These are phyloP conservation scores for Beauveria sp. DNA, from an alignment of 2,329 filamentous ascomycete genomes.

Conservation along the genomic window DNA sequence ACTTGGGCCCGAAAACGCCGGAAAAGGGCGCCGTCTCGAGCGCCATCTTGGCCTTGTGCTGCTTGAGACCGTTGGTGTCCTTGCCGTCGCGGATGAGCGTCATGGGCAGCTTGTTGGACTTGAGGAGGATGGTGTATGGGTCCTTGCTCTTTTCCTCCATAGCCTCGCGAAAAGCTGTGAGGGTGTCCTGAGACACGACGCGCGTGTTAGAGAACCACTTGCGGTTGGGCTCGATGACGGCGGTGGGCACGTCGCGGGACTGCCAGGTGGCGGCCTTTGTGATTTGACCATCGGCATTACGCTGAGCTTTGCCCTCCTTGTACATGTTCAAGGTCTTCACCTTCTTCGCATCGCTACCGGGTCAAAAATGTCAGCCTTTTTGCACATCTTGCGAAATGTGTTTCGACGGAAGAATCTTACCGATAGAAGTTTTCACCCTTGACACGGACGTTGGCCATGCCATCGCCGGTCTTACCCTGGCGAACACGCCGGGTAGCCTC, in stretches of 20 bases:
- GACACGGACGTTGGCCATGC: slow-evolving; percentile 81
- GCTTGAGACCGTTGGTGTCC: slow-evolving; percentile 74
- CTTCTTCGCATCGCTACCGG: slow-evolving; percentile 62
- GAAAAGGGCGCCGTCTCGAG: slow-evolving; percentile 80
- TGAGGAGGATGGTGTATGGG: slow-evolving; percentile 89
- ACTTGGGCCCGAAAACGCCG: slow-evolving; percentile 88
- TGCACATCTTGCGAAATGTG: neutral
- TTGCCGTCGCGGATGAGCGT: slow-evolving; percentile 77
- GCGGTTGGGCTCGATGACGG: slow-evolving; percentile 88
- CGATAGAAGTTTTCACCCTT: slow-evolving; percentile 99
- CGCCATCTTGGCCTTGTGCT: slow-evolving; percentile 89
- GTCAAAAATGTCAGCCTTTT: slow-evolving; percentile 8
- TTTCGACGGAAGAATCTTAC: slow-evolving; percentile 33
- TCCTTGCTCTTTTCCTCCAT: slow-evolving; percentile 86
- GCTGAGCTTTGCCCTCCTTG: slow-evolving; percentile 76
- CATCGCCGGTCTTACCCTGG: slow-evolving; percentile 78
- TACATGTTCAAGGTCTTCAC: slow-evolving; percentile 83
- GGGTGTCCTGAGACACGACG: slow-evolving; percentile 78
- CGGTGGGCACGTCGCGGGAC: slow-evolving; percentile 70
- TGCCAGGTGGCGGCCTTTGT: slow-evolving; percentile 79
- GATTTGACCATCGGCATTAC: slow-evolving; percentile 78
- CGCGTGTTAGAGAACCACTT: slow-evolving; percentile 98
- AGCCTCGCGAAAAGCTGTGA: slow-evolving; percentile 80
- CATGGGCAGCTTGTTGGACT: slow-evolving; percentile 96
- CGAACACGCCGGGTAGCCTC: slow-evolving; percentile 75